Evolutionary conservation across 345 rosid genomes (phyloP), one percentile per base, ranked within the genome.

Genomic region (Heritiera littoralis): DNA sequence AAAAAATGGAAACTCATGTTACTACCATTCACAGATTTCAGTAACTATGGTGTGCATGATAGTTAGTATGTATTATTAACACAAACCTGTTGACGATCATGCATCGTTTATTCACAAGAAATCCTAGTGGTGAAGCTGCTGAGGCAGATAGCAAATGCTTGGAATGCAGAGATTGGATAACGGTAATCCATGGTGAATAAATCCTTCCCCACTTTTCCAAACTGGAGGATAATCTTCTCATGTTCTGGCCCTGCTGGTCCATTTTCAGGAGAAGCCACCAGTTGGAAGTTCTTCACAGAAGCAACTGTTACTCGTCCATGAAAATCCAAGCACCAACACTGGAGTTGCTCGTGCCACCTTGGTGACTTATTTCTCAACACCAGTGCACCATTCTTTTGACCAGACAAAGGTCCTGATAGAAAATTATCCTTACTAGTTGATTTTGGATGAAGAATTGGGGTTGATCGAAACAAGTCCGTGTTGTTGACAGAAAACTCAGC

Each of bases 321-420:
- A 81, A 92, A 92, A 77, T 92, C 90, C 77, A 90, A 80, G 85
- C 97, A 90, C 97, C 94, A 92, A 77, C 94, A 92, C 45, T 89
- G 94, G 45, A 90, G 90, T 79, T 92, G 94, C 78, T 89, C 94
- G 18, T 92, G 97, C 94, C 97, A 92, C 80, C 94, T 81, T 52
- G 94, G 97, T 40, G 93, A 79, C 88, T 90, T 92, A 65, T 92
- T 90, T 80, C 81, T 92, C 74, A 92, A 82, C 12, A 86, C 88
- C 65, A 92, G 68, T 35, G 84, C 71, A 38, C 79, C 87, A 40
- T 86, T 87, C 66, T 81, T 87, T 81, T 61, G 70, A 80, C 64
- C 64, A 46, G 78, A 49, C 66, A 76, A 78, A 78, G 85, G 80
- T 51, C 82, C 83, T 18, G 89, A 82, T n/a, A 55, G 23, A 49